A percentile compares a stretch with the other conserved stretches of the same genome.
These are phyloP conservation scores for Schizothecium vesticola DNA, from an alignment of 495 filamentous ascomycete species.

Conservation along the genomic window DNA sequence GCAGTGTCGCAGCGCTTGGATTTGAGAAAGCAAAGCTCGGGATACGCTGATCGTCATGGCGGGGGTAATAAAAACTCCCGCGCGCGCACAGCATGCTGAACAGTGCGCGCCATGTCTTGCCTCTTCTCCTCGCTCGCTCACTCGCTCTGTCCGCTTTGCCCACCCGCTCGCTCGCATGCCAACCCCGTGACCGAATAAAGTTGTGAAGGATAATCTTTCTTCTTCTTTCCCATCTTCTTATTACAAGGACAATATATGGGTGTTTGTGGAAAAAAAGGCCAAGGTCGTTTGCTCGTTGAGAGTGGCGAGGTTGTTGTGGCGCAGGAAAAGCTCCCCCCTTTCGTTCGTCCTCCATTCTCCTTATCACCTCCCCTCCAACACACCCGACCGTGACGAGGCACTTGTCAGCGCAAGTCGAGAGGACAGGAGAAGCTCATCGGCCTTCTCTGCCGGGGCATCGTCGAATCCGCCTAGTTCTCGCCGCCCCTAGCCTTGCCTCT, in stretches of 20 bases:
- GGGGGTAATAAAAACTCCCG: neutral
- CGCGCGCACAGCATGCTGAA: neutral
- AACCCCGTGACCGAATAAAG: neutral
- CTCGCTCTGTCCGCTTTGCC: neutral
- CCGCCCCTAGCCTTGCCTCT: conserved; percentile 71
- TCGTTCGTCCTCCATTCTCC: neutral
- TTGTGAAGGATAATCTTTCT: neutral
- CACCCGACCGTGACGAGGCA: no score
- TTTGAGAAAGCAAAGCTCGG: neutral
- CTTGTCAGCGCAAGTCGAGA: neutral
- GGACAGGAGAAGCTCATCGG: neutral
- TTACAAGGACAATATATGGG: conserved; percentile 8
- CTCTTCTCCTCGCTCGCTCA: neutral
- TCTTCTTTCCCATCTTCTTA: conserved; percentile 1
- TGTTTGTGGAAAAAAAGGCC: neutral
- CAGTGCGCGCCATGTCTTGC: neutral
- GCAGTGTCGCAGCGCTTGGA: neutral
- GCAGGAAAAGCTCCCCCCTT: neutral
- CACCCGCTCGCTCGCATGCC: neutral
- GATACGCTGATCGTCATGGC: neutral
- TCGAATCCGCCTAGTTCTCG: conserved; percentile 10
- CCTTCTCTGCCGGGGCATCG: neutral
- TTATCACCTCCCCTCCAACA: no score
- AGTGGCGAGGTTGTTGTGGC: neutral
- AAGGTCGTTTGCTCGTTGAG: neutral